Evolutionary conservation across 768 basidiomycete species (phyloP), one percentile per base, ranked within the genome.

Genomic region (Heimioporus sp.): DNA sequence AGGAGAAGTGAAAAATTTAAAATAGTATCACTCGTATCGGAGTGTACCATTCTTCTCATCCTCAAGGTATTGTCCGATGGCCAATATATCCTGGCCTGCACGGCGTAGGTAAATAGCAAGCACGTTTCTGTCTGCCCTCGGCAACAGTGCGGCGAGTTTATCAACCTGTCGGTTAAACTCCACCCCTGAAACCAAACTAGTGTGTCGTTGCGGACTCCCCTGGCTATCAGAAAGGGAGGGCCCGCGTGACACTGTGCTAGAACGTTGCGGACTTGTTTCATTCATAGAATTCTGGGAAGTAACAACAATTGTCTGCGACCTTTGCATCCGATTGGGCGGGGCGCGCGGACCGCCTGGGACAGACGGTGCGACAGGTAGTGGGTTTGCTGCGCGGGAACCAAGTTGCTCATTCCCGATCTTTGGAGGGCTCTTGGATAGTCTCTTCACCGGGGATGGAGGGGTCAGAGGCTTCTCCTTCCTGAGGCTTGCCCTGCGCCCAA

Each of bases 61-160:
- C 57, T 90, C 90, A 11, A 92, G 73, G 65, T 90, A 92, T 63
- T 89, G 86, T 15, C 88, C 88, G 59, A 92, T 90, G n/a, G 90
- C 90, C 39, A 89, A 72, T 39, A 91, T 86, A 67, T 90, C 89
- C 63, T 88, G 82, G 19, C 90, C 90, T 10, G 88, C 75, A 10
- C 86, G 78, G 28, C 80, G 80, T 53, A 92, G 68, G 66, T 92
- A 92, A 13, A 82, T 79, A 36, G 83, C 84, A 9, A 92, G 77
- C 2, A 90, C 70, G 19, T 67, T 72, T 41, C 81, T 77, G 56
- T 91, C 82, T 32, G 86, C 90, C 57, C 86, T 81, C 15, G 90
- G 90, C 31, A 92, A 71, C 37, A 92, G 70, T 54, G 82, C 81
- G 2, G 76, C 75, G 43, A 92, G 80, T 63, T 81, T 85, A 59